Conservation (phyloP, 768 basidiomycete species). For the Kwoniella europaea region DNA sequence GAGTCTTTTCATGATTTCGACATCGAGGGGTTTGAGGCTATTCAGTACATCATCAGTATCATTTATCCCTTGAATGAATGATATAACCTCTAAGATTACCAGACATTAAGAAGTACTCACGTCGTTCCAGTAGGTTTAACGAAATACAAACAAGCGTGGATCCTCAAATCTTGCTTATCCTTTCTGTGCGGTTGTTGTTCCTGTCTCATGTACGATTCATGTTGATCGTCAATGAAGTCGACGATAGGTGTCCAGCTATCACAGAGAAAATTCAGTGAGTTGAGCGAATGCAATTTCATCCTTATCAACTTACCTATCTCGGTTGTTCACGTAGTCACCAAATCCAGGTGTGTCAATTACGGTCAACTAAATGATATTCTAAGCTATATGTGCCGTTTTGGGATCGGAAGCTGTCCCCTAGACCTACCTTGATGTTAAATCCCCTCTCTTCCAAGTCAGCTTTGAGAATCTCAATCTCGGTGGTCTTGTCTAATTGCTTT, state of each 20-base stretch:
- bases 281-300: background rate
- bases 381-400: background rate
- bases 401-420: background rate
- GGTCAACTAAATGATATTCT: constrained; percentile 67
- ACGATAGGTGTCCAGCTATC: constrained; percentile 86
- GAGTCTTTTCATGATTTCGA: constrained; percentile 99
- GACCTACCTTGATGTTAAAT: constrained; percentile 81
- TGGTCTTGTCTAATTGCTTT: constrained; percentile 98
- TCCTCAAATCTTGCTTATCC: constrained; percentile 92
- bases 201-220: constrained; percentile 70
- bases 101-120: constrained; percentile 63
- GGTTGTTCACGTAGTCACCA: constrained; percentile 99
- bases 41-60: constrained; percentile 2
- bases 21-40: constrained; percentile 94
- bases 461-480: constrained; percentile 98
- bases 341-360: constrained; percentile 99
- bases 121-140: constrained; percentile 95
- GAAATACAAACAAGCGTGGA: constrained; percentile 97
- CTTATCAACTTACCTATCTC: constrained; percentile 69
- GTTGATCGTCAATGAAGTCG: constrained; percentile 74
- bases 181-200: constrained; percentile 96
- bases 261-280: background rate
- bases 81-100: background rate
- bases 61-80: background rate
- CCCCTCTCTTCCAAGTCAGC: constrained; percentile 98